Conservation (phyloP, 768 basidiomycete genomes). For the Calocybe indica region DNA sequence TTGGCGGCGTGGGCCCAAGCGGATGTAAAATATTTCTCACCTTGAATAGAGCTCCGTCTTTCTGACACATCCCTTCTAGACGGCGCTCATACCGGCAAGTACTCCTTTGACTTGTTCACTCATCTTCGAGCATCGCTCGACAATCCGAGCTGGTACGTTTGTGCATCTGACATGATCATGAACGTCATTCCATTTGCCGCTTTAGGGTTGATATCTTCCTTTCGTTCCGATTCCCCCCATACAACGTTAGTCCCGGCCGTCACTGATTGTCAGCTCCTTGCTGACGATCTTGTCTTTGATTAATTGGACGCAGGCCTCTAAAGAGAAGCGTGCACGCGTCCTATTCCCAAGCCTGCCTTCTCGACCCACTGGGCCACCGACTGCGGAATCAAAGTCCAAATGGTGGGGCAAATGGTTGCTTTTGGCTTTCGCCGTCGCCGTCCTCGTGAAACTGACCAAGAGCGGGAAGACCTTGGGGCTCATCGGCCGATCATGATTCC, state of each 20-base stretch:
- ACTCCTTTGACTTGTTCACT: slow-evolving; percentile 72
- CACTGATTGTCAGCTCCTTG: neutral
- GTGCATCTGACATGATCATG: slow-evolving; percentile 11
- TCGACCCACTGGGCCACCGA: slow-evolving; percentile 38
- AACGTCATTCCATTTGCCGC: neutral
- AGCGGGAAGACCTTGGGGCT: slow-evolving; percentile 20
- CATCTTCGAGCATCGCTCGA: slow-evolving; percentile 60
- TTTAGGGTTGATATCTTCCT: slow-evolving; percentile 44
- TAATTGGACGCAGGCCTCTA: slow-evolving; percentile 18
- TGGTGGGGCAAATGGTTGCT: slow-evolving; percentile 45
- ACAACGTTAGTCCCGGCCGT: slow-evolving; percentile 28
- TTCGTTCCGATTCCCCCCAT: slow-evolving; percentile 57
- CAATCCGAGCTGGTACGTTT: slow-evolving; percentile 49
- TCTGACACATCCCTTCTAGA: slow-evolving; percentile 26
- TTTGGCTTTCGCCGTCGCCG: slow-evolving; percentile 36
- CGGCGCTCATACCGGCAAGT: slow-evolving; percentile 70
- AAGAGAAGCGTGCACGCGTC: slow-evolving; percentile 21
- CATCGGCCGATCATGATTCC: too few species aligned
- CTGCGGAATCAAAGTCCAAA: slow-evolving; percentile 11
- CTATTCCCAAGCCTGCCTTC: slow-evolving; percentile 32
- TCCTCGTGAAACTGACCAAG: slow-evolving; percentile 38
- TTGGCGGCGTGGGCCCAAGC: slow-evolving; percentile 22
- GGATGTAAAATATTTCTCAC: slow-evolving; percentile 47
- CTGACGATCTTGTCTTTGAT: neutral
- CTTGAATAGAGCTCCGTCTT: neutral